Conservation (phyloP, 164 flowering plant species). For the Warburgia ugandensis region DNA sequence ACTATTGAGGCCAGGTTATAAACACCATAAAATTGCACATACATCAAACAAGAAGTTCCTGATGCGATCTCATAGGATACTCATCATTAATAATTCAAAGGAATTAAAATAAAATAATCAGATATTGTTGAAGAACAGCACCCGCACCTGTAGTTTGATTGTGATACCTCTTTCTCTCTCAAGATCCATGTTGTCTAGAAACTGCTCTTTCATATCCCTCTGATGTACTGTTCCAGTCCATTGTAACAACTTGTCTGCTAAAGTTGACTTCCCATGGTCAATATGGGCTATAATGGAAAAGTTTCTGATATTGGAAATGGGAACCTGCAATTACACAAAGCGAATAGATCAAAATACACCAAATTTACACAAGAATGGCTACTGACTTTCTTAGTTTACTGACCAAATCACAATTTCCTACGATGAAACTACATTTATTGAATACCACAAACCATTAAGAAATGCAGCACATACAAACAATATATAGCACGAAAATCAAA, state of each 20-base stretch:
- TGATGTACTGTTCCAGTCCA: conserved; percentile 85
- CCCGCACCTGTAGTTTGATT: conserved; percentile 77
- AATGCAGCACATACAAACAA: background rate
- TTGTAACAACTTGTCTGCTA: conserved; percentile 89
- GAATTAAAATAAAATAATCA: background rate
- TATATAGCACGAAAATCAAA: background rate
- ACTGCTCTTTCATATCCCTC: conserved; percentile 95
- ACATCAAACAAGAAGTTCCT: too few relatives aligned
- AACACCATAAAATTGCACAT: too few relatives aligned
- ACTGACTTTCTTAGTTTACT: background rate
- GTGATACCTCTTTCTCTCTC: conserved; percentile 99
- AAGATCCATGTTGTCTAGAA: conserved; percentile 96
- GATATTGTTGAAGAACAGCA: background rate
- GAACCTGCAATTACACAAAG: conserved; percentile 47
- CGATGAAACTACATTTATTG: background rate
- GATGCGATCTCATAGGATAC: too few relatives aligned
- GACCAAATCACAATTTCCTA: background rate
- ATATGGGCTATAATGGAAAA: conserved; percentile 93
- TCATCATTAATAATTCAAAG: too few relatives aligned
- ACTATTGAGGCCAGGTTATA: too few relatives aligned
- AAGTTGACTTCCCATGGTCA: conserved; percentile 95
- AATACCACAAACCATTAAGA: background rate
- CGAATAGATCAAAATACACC: background rate
- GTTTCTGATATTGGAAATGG: conserved; percentile 74
- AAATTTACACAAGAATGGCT: background rate